Conservation (phyloP, 176 grass and related monocot genomes). For the Secale cereale region DNA sequence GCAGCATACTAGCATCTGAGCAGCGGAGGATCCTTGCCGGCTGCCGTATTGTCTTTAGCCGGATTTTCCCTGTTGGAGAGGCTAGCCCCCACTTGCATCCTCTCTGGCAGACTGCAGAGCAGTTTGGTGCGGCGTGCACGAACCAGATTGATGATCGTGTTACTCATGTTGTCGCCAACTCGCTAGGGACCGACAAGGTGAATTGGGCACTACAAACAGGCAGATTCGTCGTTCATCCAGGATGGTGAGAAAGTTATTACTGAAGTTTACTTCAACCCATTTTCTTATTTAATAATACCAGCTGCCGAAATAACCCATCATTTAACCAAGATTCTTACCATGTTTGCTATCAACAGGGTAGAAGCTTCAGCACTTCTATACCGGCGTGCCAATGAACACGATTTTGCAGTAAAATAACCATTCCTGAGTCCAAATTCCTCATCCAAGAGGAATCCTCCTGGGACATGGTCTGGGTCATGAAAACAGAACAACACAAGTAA, state of each 20-base stretch:
- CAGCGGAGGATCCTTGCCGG: constrained; percentile 82
- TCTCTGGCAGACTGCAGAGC: constrained; percentile 90
- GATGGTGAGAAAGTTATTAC: constrained; percentile 72
- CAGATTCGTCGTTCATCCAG: constrained; percentile 91
- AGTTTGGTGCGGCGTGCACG: constrained; percentile 86
- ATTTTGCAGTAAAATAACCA: constrained; percentile 67
- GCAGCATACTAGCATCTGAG: constrained; percentile 84
- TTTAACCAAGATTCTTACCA: constrained; percentile 28
- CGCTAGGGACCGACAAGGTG: constrained; percentile 96
- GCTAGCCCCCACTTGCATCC: constrained; percentile 79
- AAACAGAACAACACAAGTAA: constrained; percentile 13
- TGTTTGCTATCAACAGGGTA: constrained; percentile 72
- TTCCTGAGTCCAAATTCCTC: neutral
- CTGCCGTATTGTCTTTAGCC: constrained; percentile 87
- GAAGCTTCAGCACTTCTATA: constrained; percentile 93
- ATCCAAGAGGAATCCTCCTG: neutral
- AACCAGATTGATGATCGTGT: constrained; percentile 78
- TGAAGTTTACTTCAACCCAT: constrained; percentile 3
- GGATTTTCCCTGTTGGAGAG: constrained; percentile 84
- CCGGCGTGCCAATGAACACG: constrained; percentile 64
- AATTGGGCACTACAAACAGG: constrained; percentile 86
- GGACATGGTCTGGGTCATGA: constrained; percentile 23
- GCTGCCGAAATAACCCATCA: neutral
- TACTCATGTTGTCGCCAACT: constrained; percentile 97
- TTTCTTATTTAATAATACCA: constrained; percentile 18